Percentiles rank a stretch among this genome's conserved stretches.
phyloP scores from a whole-genome alignment of 495 filamentous ascomycete genomes.

The Penicillium paradoxum region DNA sequence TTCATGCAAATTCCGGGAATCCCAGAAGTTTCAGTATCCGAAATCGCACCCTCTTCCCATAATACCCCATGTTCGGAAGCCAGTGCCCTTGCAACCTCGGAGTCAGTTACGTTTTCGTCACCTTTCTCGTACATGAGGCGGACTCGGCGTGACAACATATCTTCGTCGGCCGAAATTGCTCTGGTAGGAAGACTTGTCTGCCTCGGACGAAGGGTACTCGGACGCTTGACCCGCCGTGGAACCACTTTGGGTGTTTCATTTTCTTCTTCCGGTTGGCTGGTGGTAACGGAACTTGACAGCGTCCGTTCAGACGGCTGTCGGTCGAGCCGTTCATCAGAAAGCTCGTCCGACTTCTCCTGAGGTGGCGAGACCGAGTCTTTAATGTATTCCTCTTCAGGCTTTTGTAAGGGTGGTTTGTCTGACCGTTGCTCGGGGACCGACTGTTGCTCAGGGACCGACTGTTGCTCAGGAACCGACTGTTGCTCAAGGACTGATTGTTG shows the following conservation, averaged over 20 bases:
- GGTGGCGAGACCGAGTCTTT: background rate
- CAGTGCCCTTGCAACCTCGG: constrained; percentile 39
- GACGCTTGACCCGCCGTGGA: constrained; percentile 38
- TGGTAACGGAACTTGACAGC: constrained; percentile 2
- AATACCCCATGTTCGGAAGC: constrained; percentile 53
- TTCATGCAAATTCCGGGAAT: constrained; percentile 21
- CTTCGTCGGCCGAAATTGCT: constrained; percentile 67
- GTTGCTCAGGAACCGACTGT: constrained; percentile 13
- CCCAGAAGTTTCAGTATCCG: constrained; percentile 41
- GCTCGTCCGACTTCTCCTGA: background rate
- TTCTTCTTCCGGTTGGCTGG: constrained; percentile 10
- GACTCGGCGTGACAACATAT: constrained; percentile 81
- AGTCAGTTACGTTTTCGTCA: constrained; percentile 49
- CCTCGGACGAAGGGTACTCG: constrained; percentile 32
- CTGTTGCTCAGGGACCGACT: constrained; percentile 12
- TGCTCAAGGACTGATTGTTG: too few species aligned
- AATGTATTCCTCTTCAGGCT: background rate
- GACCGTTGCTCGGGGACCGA: constrained; percentile 13
- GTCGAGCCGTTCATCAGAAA: constrained; percentile 5
- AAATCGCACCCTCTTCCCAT: constrained; percentile 51
- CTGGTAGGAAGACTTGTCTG: constrained; percentile 30
- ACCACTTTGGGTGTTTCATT: constrained; percentile 30
- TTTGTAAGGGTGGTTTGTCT: constrained; percentile 2
- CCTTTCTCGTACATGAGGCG: constrained; percentile 87
- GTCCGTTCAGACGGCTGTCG: background rate